Evolutionary conservation across 371 early-diverging fungal species (phyloP).

Genomic region (Sporodiniella umbellata): DNA sequence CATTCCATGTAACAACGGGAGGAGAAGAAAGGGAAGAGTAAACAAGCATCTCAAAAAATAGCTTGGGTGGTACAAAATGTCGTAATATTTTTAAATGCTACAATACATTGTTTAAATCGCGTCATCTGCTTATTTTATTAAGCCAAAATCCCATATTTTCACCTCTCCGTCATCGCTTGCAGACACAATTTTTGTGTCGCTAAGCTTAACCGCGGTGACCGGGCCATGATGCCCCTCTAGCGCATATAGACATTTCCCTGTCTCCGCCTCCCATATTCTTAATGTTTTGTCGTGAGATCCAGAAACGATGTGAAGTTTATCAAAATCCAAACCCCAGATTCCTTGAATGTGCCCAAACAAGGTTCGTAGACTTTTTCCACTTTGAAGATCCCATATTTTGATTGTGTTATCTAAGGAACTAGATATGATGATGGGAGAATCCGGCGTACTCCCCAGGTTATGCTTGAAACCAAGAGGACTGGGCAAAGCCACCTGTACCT

Average conservation of each 20-base stretch:
- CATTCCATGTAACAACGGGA: neutral
- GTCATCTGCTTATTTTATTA: neutral
- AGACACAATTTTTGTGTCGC: conserved; percentile 85
- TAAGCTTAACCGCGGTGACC: conserved; percentile 73
- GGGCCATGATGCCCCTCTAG: conserved; percentile 66
- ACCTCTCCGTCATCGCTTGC: conserved; percentile 84
- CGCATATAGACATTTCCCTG: conserved; percentile 76
- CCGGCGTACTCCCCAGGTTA: conserved; percentile 20
- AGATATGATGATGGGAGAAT: conserved; percentile 68
- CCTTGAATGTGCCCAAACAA: conserved; percentile 92
- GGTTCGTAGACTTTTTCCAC: conserved; percentile 78
- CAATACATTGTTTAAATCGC: neutral
- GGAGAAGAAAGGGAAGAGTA: neutral
- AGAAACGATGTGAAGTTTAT: conserved; percentile 87
- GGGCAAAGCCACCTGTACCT: conserved; percentile 66
- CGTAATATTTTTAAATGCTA: conserved; percentile 1
- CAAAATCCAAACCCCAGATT: conserved; percentile 86
- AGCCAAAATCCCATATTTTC: conserved; percentile 76
- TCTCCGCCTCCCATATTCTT: conserved; percentile 94
- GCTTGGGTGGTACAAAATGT: neutral
- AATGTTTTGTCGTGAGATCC: conserved; percentile 88
- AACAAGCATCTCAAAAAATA: neutral
- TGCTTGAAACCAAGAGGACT: conserved; percentile 45
- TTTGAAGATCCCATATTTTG: conserved; percentile 78
- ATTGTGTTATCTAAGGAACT: conserved; percentile 91